A percentile compares a stretch with the other conserved stretches of the same genome.
Conservation (phyloP, 1,284 basidiomycete genomes). For the Tilletia indica region DNA sequence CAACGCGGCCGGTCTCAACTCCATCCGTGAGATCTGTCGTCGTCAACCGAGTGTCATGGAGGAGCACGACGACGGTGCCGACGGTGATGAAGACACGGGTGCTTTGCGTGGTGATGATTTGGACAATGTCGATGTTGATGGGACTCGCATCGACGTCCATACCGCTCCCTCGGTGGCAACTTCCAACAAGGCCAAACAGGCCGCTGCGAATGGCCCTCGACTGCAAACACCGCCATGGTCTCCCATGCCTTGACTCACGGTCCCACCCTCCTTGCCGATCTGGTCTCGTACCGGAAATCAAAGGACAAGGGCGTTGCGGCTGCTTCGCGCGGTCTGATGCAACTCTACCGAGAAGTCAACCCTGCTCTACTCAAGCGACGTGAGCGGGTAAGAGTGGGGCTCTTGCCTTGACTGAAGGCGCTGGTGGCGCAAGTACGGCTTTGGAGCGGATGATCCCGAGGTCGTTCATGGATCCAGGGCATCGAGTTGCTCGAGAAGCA, state of each 20-base stretch:
- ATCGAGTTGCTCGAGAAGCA: constrained; percentile 54
- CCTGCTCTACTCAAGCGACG: constrained; percentile 85
- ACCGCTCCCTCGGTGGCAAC: constrained; percentile 1
- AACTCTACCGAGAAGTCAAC: constrained; percentile 94
- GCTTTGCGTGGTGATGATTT: constrained; percentile 1
- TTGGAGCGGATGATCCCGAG: constrained; percentile 72
- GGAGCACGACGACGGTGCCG: constrained; percentile 14
- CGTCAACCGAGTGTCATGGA: constrained; percentile 67
- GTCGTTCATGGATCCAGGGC: constrained; percentile 78
- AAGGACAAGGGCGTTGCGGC: constrained; percentile 89
- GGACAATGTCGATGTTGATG: constrained; percentile 16
- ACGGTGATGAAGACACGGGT: background rate
- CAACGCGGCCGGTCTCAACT: constrained; percentile 90
- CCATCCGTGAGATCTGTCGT: constrained; percentile 86
- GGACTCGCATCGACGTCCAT: background rate
- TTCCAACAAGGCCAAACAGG: constrained; percentile 13
- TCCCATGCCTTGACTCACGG: constrained; percentile 13
- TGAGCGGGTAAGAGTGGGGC: constrained; percentile 64
- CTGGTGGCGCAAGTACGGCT: constrained; percentile 59
- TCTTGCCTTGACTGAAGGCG: constrained; percentile 47
- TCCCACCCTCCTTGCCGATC: constrained; percentile 79
- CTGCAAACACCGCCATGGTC: background rate
- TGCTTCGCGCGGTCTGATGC: constrained; percentile 80
- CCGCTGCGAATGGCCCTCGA: background rate
- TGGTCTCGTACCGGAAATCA: constrained; percentile 91